These are phyloP conservation scores for Diaporthe citriasiana DNA, from an alignment of 2,329 filamentous ascomycete species.

Conservation along the genomic window DNA sequence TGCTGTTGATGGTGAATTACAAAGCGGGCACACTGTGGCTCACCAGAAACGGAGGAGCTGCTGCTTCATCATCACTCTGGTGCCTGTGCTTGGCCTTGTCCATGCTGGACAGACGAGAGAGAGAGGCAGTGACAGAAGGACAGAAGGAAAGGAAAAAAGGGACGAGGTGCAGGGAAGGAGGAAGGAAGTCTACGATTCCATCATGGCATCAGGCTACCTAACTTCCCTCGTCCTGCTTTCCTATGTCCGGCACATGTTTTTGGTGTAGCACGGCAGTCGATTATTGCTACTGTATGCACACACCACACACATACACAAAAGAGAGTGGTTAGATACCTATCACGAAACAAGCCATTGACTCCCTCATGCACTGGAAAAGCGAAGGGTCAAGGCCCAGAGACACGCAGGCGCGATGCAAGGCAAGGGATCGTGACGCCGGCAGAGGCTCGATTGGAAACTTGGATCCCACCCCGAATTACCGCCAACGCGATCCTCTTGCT, in stretches of 20 bases:
- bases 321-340: not conserved
- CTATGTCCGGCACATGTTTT: slow-evolving; percentile 12
- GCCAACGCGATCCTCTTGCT: not conserved
- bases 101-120: not conserved
- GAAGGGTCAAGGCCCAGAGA: not conserved
- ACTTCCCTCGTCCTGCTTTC: slow-evolving; percentile 6
- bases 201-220: no score
- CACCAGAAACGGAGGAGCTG: no score
- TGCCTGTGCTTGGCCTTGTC: not conserved
- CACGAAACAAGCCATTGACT: not conserved
- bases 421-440: slow-evolving; percentile 32
- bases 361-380: not conserved
- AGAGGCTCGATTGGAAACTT: not conserved
- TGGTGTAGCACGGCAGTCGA: not conserved
- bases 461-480: not conserved
- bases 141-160: not conserved
- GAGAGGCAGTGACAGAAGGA: not conserved
- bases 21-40: not conserved
- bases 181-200: not conserved
- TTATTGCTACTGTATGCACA: not conserved
- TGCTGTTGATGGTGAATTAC: not conserved
- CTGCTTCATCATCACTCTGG: not conserved
- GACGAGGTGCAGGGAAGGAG: not conserved
- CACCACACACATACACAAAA: not conserved
- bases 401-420: slow-evolving; percentile 20